Evolutionary conservation across 345 rosid species (phyloP), one percentile per base, ranked within the genome.

Genomic region (Lumnitzera littorea): DNA sequence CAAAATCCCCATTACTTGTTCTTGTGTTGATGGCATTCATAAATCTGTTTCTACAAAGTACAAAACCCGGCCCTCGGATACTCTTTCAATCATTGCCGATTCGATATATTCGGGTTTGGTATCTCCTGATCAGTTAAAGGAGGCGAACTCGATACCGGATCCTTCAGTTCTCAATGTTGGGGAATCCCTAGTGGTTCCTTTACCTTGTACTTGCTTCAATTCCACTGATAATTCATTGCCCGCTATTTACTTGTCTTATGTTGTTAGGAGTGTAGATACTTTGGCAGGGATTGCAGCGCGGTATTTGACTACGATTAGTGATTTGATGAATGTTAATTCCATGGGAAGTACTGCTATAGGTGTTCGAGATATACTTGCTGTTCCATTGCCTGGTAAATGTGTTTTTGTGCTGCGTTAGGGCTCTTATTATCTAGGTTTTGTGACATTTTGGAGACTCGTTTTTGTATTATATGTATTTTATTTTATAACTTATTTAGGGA

Each of bases 181-280:
- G 13, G 75, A 75, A 60, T 87, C 11, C 62, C 85, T 92, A 59
- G 74, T 80, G 59, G 84, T 89, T 64, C 98, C 98, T 0, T 62
- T 92, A 66, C 98, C 98, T 1, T 92, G 98, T 62, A 78, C 98
- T 71, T 92, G 98, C 66, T 92, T 92, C 55, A 89, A 92, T 25
- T 87, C 87, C 46, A 87, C 91, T 0, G 98, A 92, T 58, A 91
- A 89, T 27, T 75, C 73, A 50, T 62, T 92, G 56, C 98, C 98
- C 0, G 94, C 98, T 0, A 72, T 87, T 61, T 89, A 89, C 76
- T 49, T 92, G 51, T 87, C 96, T 12, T 92, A 92, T 56, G 98
- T 89, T 50, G 98, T 89, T 69, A 74, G 66, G 62, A 68, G 53
- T 3, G 80, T 84, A 47, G 98, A 89, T 53, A 85, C 91, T 0